A percentile compares a stretch with the other conserved stretches of the same genome.
phyloP scores from a whole-genome alignment of 306 rosid genomes.

The Cucurbita ficifolia region DNA sequence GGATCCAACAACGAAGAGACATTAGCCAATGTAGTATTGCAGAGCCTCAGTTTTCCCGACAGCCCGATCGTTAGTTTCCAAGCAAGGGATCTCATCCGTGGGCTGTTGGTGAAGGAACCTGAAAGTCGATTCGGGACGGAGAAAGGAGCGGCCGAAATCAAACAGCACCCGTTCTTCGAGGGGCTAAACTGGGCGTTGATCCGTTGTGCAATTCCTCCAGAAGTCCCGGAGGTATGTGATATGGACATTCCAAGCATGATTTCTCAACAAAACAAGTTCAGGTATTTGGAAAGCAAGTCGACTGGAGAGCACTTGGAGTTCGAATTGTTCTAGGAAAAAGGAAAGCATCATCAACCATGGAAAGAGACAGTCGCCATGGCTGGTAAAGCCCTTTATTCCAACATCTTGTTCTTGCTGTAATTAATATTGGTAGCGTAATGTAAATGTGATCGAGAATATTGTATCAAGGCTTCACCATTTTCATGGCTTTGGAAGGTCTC shows the following conservation, averaged over 20 bases:
- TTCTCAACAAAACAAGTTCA: slow-evolving; percentile 25
- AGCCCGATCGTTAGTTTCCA: slow-evolving; percentile 54
- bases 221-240: slow-evolving; percentile 46
- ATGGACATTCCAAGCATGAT: slow-evolving; percentile 30
- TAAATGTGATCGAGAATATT: slow-evolving; percentile 7
- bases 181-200: slow-evolving; percentile 73
- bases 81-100: slow-evolving; percentile 60
- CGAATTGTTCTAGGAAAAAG: slow-evolving; percentile 38
- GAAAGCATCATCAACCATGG: background rate
- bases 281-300: slow-evolving; percentile 37
- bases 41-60: slow-evolving; percentile 50
- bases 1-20: slow-evolving; percentile 55
- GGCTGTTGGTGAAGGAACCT: slow-evolving; percentile 54
- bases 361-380: background rate
- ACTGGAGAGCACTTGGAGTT: slow-evolving; percentile 48
- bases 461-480: background rate
- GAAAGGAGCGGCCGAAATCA: slow-evolving; percentile 68
- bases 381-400: background rate
- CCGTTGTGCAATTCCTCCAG: slow-evolving; percentile 57
- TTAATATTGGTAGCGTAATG: slow-evolving; percentile 8
- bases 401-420: background rate
- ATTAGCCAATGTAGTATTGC: slow-evolving; percentile 46
- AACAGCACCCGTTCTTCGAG: slow-evolving; percentile 70
- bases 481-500: background rate
- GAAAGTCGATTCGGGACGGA: slow-evolving; percentile 52